These are phyloP conservation scores for Agroathelia rolfsii DNA, from an alignment of 1,284 basidiomycete genomes.

Conservation along the genomic window DNA sequence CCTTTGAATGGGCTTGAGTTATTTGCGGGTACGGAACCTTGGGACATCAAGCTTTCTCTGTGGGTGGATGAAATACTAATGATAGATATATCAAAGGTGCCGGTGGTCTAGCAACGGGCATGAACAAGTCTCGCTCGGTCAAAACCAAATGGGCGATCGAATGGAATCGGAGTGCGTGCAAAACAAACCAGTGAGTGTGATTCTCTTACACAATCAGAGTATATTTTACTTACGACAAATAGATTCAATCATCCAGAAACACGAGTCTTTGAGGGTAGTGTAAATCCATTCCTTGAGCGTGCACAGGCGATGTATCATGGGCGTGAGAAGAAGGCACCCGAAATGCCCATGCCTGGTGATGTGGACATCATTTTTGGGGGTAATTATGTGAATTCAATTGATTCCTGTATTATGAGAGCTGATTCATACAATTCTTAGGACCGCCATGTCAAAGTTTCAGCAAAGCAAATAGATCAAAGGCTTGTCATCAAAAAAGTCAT, in stretches of 20 bases:
- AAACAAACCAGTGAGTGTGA: constrained; percentile 42
- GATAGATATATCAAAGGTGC: constrained; percentile 35
- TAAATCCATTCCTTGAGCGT: constrained; percentile 46
- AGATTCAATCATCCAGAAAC: constrained; percentile 50
- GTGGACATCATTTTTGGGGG: constrained; percentile 67
- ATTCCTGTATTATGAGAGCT: constrained; percentile 3
- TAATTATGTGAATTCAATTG: constrained; percentile 21
- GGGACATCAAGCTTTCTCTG: too few relatives aligned
- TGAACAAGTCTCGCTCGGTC: constrained; percentile 47
- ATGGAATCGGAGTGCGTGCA: constrained; percentile 48
- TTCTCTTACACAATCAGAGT: constrained; percentile 7
- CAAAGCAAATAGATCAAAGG: constrained; percentile 46
- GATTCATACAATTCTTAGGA: constrained; percentile 26
- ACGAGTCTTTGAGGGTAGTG: constrained; percentile 53
- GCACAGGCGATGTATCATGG: constrained; percentile 31
- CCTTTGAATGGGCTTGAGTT: constrained; percentile 50
- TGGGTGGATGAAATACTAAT: too few relatives aligned
- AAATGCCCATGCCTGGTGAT: constrained; percentile 45
- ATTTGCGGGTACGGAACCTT: constrained; percentile 40
- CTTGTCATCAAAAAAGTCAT: constrained; percentile 44
- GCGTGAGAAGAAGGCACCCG: constrained; percentile 25
- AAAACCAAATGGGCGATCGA: constrained; percentile 61
- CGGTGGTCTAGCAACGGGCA: constrained; percentile 57
- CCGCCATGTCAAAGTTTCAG: constrained; percentile 67
- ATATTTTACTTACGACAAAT: too few relatives aligned